Percentiles rank a stretch among this genome's conserved stretches.
Evolutionary conservation across 208 protist species (phyloP).

Genomic region (Herpetomonas samuelpessoai): DNA sequence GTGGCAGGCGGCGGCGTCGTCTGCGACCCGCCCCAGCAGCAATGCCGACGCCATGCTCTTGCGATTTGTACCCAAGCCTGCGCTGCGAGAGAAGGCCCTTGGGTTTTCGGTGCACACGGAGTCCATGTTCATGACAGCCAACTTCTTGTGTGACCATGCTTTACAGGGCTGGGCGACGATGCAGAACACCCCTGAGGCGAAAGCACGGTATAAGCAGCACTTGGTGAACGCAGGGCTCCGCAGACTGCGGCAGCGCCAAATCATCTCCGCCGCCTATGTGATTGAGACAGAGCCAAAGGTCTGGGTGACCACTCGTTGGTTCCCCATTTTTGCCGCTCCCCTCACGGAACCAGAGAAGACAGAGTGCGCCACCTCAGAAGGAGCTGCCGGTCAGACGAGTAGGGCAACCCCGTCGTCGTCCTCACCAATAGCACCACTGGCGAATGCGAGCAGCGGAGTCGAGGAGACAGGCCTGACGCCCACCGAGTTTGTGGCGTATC

Average conservation of each 20-base stretch:
- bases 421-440: no score
- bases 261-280: constrained; percentile 24
- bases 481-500: constrained; percentile 6
- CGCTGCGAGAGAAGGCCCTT: constrained; percentile 22
- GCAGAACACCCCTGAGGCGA: constrained; percentile 11
- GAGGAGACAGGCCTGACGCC: not conserved
- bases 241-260: constrained; percentile 16
- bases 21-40: no score
- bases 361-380: constrained; percentile 10
- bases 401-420: no score
- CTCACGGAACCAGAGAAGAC: constrained; percentile 34
- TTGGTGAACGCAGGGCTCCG: constrained; percentile 18
- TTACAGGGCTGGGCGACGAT: constrained; percentile 31
- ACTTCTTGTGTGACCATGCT: constrained; percentile 46
- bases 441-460: no score
- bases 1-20: not conserved
- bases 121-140: constrained; percentile 18
- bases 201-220: constrained; percentile 25
- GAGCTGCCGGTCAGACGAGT: constrained; percentile 15
- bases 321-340: constrained; percentile 39
- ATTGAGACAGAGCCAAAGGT: constrained; percentile 15
- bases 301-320: constrained; percentile 25
- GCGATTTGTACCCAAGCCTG: constrained; percentile 7
- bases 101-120: constrained; percentile 22
- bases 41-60: not conserved